phyloP scores from a whole-genome alignment of 352 stramenopile species.

The Pythium biforme region DNA sequence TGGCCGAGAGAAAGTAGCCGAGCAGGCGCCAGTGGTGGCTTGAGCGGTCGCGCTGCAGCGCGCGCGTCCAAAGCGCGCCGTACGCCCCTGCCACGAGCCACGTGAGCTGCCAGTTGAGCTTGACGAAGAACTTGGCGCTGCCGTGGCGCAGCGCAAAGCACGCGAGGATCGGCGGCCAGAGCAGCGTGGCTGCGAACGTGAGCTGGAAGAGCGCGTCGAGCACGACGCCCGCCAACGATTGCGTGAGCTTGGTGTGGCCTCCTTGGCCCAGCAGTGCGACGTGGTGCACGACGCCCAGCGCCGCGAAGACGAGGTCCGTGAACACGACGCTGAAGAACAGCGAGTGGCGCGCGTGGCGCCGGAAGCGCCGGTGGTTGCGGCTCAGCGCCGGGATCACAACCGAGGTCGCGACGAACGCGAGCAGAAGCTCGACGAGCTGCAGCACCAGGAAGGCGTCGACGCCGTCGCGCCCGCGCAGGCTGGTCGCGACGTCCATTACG shows the following conservation, averaged over 20 bases:
- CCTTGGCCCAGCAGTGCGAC: constrained; percentile 57
- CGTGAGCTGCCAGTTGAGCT: constrained; percentile 40
- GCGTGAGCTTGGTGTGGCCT: constrained; percentile 30
- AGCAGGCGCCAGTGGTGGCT: constrained; percentile 15
- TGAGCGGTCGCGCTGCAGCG: constrained; percentile 20
- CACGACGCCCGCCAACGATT: constrained; percentile 40
- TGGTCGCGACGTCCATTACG: constrained; percentile 3
- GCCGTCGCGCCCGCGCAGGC: background rate
- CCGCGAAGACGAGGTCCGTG: constrained; percentile 55
- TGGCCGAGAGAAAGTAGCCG: constrained; percentile 34
- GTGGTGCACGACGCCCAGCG: constrained; percentile 48
- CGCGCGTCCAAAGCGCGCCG: constrained; percentile 38
- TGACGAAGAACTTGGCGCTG: constrained; percentile 39
- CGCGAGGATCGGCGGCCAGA: constrained; percentile 52
- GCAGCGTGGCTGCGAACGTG: constrained; percentile 44
- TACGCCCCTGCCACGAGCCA: constrained; percentile 47
- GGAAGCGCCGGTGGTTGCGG: constrained; percentile 22
- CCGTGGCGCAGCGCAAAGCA: constrained; percentile 39
- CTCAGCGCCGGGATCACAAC: constrained; percentile 36
- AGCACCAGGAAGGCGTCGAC: constrained; percentile 18
- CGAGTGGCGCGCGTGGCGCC: constrained; percentile 9
- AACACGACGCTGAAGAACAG: constrained; percentile 58
- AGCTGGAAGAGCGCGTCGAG: constrained; percentile 33
- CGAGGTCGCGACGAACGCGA: constrained; percentile 24
- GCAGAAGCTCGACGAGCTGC: constrained; percentile 29